A percentile compares a stretch with the other conserved stretches of the same genome.
Evolutionary conservation across 2,329 filamentous ascomycete genomes (phyloP).

Genomic region (Phialophora tarda): DNA sequence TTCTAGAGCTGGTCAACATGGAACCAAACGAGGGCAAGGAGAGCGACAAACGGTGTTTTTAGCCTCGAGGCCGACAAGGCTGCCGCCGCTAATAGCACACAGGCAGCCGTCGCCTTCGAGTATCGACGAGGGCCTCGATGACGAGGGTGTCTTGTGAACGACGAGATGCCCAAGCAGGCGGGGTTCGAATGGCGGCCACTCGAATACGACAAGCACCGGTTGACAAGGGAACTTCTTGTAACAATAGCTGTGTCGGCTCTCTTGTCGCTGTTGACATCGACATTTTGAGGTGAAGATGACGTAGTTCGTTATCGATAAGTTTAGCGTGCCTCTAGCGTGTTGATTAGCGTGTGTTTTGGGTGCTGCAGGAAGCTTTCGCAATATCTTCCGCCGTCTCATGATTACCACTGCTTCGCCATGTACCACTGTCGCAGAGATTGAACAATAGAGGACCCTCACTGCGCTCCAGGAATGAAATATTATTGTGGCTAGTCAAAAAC

Average conservation of each 20-base stretch:
- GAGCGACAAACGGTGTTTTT: background rate
- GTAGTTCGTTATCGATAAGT: constrained; percentile 6
- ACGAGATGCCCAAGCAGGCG: background rate
- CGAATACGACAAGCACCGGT: background rate
- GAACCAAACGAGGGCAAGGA: background rate
- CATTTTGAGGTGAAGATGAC: background rate
- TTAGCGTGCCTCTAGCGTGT: constrained; percentile 8
- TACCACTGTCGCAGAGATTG: background rate
- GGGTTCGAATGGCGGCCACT: background rate
- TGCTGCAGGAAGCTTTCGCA: background rate
- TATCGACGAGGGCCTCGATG: background rate
- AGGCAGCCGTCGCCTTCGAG: background rate
- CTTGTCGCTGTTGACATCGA: background rate
- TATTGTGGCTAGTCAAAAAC: background rate
- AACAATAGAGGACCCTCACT: background rate
- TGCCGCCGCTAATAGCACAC: background rate
- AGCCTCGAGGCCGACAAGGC: background rate
- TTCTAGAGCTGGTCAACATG: background rate
- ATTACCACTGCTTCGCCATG: background rate
- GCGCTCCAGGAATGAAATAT: background rate
- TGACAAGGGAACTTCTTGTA: background rate
- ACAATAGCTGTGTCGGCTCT: background rate
- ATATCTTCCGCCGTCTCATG: background rate
- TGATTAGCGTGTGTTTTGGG: background rate
- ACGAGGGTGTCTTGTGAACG: background rate